Evolutionary conservation across 331 rosid species (phyloP), one percentile per base, ranked within the genome.

Genomic region (Spiraea crenata): DNA sequence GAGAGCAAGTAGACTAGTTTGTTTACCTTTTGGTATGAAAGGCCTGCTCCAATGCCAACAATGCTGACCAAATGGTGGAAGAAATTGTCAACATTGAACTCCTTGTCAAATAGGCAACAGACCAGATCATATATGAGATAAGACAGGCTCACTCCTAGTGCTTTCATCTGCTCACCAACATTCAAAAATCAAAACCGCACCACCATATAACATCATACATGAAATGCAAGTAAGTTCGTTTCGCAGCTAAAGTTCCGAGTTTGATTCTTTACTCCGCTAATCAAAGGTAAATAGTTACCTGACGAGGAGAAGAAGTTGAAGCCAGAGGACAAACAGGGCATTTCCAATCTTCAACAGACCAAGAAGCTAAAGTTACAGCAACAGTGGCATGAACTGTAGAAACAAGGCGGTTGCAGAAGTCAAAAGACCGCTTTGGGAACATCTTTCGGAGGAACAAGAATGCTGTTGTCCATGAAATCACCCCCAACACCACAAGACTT

Each of bases 31-130:
- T 82, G 87, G 80, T 89, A 82, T 77, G 44, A 62, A 25, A 90
- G 85, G 72, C 96, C 95, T 0, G 96, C 92, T 65, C 59, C 81
- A 55, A 93, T 51, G n/a, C 98, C 97, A 72, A 84, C 77, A 66
- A 93, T 90, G 88, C 97, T 77, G 48, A 93, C 84, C 70, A 85
- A 79, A 81, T 93, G 98, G 65, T 93, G 98, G 75, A 90, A 75
- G 58, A 74, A 57, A 46, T 90, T 90, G 74, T 93, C 98, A 62
- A 81, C 9, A 49, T 11, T 76, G 69, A 82, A 65, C 77, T 73
- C 75, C 62, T 85, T 84, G 66, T 65, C 97, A 65, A 90, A 89
- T 15, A 79, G 78, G 82, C 92, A 90, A 73, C 97, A 89, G n/a
- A 81, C 68, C 8, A 84, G 48, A 80, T 93, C 98, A 82, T 93